Evolutionary conservation across 805 yeast species (phyloP).

Genomic region (Wickerhamomyces canadensis): DNA sequence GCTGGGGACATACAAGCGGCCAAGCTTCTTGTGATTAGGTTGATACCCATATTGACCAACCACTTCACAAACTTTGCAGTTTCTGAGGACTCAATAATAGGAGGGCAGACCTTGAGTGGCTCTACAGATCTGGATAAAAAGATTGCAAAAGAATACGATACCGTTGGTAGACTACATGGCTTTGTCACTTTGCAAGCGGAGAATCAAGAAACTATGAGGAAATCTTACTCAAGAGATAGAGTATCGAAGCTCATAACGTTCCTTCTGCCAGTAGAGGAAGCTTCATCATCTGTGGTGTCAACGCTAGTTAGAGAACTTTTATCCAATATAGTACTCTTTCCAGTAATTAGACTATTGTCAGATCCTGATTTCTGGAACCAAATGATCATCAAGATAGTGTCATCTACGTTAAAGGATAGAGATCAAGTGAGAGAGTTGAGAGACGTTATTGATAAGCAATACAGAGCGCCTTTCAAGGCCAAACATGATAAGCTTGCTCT

Average conservation of each 20-base stretch:
- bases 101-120: constrained; percentile 25
- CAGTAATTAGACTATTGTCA: constrained; percentile 44
- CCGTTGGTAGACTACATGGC: constrained; percentile 45
- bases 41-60: constrained; percentile 60
- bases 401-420: constrained; percentile 64
- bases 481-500: constrained; percentile 21
- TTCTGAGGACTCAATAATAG: constrained; percentile 31
- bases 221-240: constrained; percentile 41
- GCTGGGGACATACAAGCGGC: constrained; percentile 45
- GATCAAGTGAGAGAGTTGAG: constrained; percentile 69
- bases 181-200: constrained; percentile 39
- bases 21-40: constrained; percentile 46
- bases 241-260: constrained; percentile 40
- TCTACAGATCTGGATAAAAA: constrained; percentile 34
- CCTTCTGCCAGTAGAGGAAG: constrained; percentile 40
- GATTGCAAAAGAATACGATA: constrained; percentile 35
- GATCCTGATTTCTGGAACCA: constrained; percentile 80
- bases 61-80: constrained; percentile 51
- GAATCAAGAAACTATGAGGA: constrained; percentile 37
- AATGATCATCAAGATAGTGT: constrained; percentile 50
- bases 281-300: constrained; percentile 40
- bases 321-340: constrained; percentile 49
- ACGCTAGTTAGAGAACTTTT: constrained; percentile 59
- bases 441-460: constrained; percentile 63
- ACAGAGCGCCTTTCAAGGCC: constrained; percentile 18